Conservation (phyloP, 768 basidiomycete species). For the Lyophyllum decastes region DNA sequence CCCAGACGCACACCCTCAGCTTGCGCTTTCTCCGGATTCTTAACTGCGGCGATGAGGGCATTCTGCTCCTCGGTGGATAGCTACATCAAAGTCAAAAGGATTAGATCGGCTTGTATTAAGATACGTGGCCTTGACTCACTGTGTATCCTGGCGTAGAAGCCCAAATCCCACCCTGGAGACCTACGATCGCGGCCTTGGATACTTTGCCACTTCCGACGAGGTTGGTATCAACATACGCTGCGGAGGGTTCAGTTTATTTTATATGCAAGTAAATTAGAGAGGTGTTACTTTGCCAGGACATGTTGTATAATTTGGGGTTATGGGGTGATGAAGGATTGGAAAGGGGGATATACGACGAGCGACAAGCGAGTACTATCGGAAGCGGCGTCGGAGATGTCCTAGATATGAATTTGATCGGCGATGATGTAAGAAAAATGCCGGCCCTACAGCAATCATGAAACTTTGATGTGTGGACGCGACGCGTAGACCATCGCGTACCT, state of each 20-base stretch:
- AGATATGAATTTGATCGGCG: slow-evolving; percentile 11
- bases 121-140: slow-evolving; percentile 36
- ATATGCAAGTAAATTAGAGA: neutral
- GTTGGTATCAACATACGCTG: slow-evolving; percentile 83
- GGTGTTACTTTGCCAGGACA: slow-evolving; percentile 73
- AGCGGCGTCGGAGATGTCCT: slow-evolving; percentile 15
- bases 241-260: neutral
- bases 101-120: neutral
- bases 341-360: slow-evolving; percentile 10
- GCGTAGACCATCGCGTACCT: too few species aligned
- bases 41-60: slow-evolving; percentile 51
- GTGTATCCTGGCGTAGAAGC: slow-evolving; percentile 59
- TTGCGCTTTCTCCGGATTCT: slow-evolving; percentile 38
- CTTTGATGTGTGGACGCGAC: too few species aligned
- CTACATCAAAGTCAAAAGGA: slow-evolving; percentile 35
- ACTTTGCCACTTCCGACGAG: slow-evolving; percentile 76
- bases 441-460: neutral
- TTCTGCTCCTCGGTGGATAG: slow-evolving; percentile 66
- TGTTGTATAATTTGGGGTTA: slow-evolving; percentile 26
- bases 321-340: neutral
- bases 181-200: slow-evolving; percentile 76
- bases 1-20: slow-evolving; percentile 63
- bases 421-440: slow-evolving; percentile 12
- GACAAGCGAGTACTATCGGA: slow-evolving; percentile 3
- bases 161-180: slow-evolving; percentile 78